phyloP scores from a whole-genome alignment of 306 rosid species.

The Delonix regia region DNA sequence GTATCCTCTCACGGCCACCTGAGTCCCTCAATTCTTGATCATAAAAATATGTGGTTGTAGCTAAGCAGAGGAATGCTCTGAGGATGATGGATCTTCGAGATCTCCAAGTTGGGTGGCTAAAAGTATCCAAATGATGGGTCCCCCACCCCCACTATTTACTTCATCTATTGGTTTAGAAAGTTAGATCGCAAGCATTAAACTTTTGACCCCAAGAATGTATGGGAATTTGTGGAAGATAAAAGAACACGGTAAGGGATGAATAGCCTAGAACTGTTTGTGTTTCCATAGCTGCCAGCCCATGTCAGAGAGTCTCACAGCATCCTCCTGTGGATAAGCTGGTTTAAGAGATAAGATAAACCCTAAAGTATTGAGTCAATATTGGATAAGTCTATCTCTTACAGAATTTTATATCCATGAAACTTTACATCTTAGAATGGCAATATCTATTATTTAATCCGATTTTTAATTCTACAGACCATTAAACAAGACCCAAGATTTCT shows the following conservation, averaged over 20 bases:
- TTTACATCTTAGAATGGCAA: background rate
- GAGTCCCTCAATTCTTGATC: conserved; percentile 29
- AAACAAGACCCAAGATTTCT: background rate
- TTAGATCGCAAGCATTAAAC: conserved; percentile 1
- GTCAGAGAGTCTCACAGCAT: background rate
- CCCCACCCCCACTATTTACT: conserved; percentile 33
- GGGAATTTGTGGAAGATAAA: conserved; percentile 22
- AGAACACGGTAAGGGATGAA: conserved; percentile 23
- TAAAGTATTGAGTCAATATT: background rate
- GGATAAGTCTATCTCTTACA: background rate
- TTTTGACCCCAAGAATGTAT: conserved; percentile 14
- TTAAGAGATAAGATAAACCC: background rate
- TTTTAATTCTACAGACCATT: background rate
- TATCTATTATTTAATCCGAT: background rate
- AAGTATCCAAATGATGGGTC: conserved; percentile 25
- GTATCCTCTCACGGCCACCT: conserved; percentile 44
- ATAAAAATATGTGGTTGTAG: conserved; percentile 46
- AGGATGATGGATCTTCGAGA: conserved; percentile 32
- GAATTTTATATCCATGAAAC: background rate
- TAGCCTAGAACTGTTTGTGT: conserved; percentile 19
- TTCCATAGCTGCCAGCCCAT: background rate
- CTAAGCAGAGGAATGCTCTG: conserved; percentile 13
- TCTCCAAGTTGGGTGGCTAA: conserved; percentile 46
- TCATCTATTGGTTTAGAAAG: conserved; percentile 25
- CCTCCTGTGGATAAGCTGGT: conserved; percentile 13